These are phyloP conservation scores for Mortierella hygrophila DNA, from an alignment of 192 early-diverging fungal genomes.

Conservation along the genomic window DNA sequence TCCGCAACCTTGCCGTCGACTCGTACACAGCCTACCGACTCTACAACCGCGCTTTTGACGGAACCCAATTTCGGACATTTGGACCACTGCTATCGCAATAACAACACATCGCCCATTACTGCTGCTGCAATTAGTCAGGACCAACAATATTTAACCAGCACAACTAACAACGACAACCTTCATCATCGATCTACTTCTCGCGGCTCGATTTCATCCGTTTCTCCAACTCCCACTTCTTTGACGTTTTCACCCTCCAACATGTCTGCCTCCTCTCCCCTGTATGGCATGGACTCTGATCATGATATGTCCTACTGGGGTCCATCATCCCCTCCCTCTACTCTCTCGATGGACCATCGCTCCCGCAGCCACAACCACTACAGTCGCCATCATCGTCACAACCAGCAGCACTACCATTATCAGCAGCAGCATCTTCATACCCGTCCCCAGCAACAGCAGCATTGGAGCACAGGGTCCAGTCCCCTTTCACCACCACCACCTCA, in stretches of 20 bases:
- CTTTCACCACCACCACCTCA: neutral
- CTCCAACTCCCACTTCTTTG: neutral
- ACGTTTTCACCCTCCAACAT: slow-evolving; percentile 13
- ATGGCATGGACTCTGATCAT: neutral
- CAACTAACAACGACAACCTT: neutral
- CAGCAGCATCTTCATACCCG: neutral
- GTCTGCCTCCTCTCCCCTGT: slow-evolving; percentile 15
- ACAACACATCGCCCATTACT: neutral
- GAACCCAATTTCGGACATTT: neutral
- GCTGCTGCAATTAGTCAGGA: neutral
- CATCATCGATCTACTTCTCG: neutral
- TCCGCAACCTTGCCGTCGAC: slow-evolving; percentile 4
- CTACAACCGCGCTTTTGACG: neutral
- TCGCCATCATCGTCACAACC: neutral
- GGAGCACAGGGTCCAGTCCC: neutral
- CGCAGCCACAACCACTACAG: neutral
- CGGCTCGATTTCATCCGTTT: slow-evolving; percentile 13
- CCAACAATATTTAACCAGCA: neutral
- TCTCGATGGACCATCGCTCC: neutral
- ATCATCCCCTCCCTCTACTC: slow-evolving; percentile 11
- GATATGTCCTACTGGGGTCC: slow-evolving; percentile 49
- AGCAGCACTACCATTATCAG: neutral
- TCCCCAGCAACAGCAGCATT: neutral
- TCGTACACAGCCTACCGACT: neutral
- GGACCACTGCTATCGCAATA: neutral